Conservation (phyloP, 352 stramenopile genomes). For the Phytophthora citricola region DNA sequence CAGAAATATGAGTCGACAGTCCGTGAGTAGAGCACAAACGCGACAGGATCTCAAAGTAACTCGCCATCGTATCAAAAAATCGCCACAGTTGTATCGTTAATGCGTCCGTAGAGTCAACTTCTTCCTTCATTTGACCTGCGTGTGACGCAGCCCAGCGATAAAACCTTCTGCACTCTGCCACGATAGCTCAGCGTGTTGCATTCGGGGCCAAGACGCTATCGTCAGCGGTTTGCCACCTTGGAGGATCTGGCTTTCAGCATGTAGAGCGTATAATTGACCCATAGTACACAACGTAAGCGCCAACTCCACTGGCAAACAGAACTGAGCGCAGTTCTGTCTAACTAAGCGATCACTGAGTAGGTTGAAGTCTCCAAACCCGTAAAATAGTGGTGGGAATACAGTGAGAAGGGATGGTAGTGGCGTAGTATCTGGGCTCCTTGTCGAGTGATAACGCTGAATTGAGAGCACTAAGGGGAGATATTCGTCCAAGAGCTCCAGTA, state of each 20-base stretch:
- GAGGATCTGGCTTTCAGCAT: conserved; percentile 37
- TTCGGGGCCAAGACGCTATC: conserved; percentile 8
- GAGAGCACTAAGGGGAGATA: conserved; percentile 55
- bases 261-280: conserved; percentile 41
- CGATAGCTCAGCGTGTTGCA: conserved; percentile 41
- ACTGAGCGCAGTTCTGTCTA: conserved; percentile 26
- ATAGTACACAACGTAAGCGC: conserved; percentile 44
- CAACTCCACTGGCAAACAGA: conserved; percentile 43
- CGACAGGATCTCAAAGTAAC: conserved; percentile 12
- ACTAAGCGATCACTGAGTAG: conserved; percentile 42
- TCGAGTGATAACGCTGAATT: conserved; percentile 41
- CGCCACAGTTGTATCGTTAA: conserved; percentile 10
- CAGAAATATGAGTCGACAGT: conserved; percentile 39
- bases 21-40: conserved; percentile 34
- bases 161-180: conserved; percentile 36
- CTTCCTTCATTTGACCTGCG: conserved; percentile 4
- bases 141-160: conserved; percentile 29
- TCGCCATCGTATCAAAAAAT: conserved; percentile 29
- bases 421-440: not conserved
- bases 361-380: conserved; percentile 46
- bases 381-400: conserved; percentile 53
- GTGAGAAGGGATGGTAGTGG: conserved; percentile 12
- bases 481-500: conserved; percentile 46
- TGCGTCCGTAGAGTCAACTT: conserved; percentile 1
- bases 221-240: conserved; percentile 19